phyloP scores from a whole-genome alignment of 2,329 filamentous ascomycete species.

The Amylocarpus encephaloides region DNA sequence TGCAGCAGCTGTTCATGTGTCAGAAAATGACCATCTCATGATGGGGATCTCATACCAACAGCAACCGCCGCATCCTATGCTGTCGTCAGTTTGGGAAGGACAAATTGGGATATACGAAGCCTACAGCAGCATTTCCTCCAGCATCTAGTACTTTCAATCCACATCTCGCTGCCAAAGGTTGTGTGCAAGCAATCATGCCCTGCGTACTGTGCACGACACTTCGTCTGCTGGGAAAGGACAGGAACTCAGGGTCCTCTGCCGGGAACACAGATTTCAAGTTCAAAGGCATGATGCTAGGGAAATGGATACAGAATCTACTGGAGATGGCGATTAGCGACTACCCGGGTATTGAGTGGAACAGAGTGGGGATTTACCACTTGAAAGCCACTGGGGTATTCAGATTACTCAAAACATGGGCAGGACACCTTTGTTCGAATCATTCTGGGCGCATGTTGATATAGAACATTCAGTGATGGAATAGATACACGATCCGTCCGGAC shows the following conservation, averaged over 20 bases:
- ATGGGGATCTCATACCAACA: constrained; percentile 51
- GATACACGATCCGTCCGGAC: too few relatives aligned
- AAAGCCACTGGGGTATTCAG: neutral
- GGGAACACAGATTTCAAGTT: constrained; percentile 30
- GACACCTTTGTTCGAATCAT: too few relatives aligned
- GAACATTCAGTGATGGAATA: too few relatives aligned
- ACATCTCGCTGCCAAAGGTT: constrained; percentile 82
- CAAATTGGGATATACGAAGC: constrained; percentile 31
- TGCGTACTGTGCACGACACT: constrained; percentile 92
- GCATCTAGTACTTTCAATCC: constrained; percentile 78
- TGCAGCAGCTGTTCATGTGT: constrained; percentile 59
- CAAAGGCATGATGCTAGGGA: constrained; percentile 25
- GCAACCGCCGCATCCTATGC: constrained; percentile 88
- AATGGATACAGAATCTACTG: neutral
- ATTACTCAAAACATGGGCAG: neutral
- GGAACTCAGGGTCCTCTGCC: constrained; percentile 39
- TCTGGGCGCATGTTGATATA: too few relatives aligned
- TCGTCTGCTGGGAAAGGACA: constrained; percentile 68
- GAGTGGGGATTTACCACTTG: neutral
- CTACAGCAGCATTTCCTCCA: constrained; percentile 88
- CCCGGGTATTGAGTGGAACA: neutral
- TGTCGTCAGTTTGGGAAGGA: constrained; percentile 6
- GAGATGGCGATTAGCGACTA: too few relatives aligned
- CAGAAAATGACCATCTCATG: neutral
- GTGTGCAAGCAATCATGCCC: constrained; percentile 84